Evolutionary conservation across 2,329 filamentous ascomycete species (phyloP).

Genomic region (Aspergillus novoparasiticus): DNA sequence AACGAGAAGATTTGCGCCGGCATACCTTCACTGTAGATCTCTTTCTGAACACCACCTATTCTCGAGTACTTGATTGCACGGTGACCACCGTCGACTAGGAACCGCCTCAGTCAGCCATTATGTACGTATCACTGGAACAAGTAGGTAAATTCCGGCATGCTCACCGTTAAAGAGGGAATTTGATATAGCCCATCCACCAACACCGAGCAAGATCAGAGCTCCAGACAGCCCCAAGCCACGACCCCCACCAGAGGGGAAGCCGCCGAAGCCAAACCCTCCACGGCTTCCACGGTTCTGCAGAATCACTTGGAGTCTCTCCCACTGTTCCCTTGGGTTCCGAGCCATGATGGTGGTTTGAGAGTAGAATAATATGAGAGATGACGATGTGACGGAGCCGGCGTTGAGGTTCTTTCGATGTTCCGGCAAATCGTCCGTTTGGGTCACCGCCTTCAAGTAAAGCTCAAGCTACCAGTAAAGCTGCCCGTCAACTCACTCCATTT

Average conservation of each 20-base stretch:
- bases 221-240: constrained; percentile 58
- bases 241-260: constrained; percentile 57
- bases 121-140: neutral
- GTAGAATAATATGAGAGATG: constrained; percentile 26
- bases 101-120: constrained; percentile 18
- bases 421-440: constrained; percentile 29
- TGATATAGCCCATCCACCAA: constrained; percentile 44
- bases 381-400: constrained; percentile 29
- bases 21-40: constrained; percentile 92
- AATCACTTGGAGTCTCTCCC: constrained; percentile 65
- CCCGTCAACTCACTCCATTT: neutral
- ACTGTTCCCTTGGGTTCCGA: constrained; percentile 66
- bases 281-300: constrained; percentile 55
- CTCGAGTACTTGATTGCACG: constrained; percentile 98
- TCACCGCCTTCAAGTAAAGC: constrained; percentile 24
- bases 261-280: constrained; percentile 49
- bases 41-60: constrained; percentile 87
- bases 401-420: constrained; percentile 19
- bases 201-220: constrained; percentile 55
- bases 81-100: constrained; percentile 89
- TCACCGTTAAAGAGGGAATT: constrained; percentile 71
- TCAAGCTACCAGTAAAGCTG: constrained; percentile 1
- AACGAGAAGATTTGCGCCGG: constrained; percentile 5
- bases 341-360: constrained; percentile 39
- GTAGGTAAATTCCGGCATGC: neutral